Evolutionary conservation across 345 rosid genomes (phyloP).

Genomic region (Camelina sativa): DNA sequence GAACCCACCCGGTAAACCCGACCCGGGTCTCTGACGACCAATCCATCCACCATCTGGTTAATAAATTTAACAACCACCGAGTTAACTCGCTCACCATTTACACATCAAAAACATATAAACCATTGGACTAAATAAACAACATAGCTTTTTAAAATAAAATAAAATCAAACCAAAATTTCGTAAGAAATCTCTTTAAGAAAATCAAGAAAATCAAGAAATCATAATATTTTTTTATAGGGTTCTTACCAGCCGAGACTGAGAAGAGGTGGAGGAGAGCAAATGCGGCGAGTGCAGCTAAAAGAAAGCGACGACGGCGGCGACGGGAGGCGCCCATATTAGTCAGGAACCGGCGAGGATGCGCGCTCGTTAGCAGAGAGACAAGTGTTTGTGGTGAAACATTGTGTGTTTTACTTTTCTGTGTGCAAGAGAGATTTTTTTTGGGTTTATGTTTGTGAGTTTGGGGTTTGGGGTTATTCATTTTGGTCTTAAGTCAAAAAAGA

Average conservation of each 20-base stretch:
- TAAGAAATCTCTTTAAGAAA: background rate
- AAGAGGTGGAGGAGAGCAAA: slow-evolving; percentile 64
- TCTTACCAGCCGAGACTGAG: slow-evolving; percentile 32
- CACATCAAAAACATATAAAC: background rate
- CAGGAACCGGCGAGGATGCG: slow-evolving; percentile 40
- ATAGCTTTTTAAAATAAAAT: background rate
- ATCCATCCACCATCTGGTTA: slow-evolving; percentile 44
- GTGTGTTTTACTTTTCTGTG: background rate
- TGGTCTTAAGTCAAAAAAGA: slow-evolving; percentile 44
- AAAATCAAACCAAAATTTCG: background rate
- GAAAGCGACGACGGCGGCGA: slow-evolving; percentile 48
- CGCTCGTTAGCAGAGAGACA: slow-evolving; percentile 32
- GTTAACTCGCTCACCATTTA: slow-evolving; percentile 26
- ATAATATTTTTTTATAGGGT: background rate
- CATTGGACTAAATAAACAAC: background rate
- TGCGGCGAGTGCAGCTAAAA: slow-evolving; percentile 48
- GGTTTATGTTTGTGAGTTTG: slow-evolving; percentile 28
- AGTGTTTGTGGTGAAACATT: slow-evolving; percentile 3
- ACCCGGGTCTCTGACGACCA: slow-evolving; percentile 40
- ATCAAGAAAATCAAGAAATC: background rate
- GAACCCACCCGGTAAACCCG: slow-evolving; percentile 36
- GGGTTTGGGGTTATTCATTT: slow-evolving; percentile 38
- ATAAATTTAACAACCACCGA: slow-evolving; percentile 18
- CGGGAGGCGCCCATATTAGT: slow-evolving; percentile 54
- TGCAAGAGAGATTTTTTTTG: slow-evolving; percentile 28